These are phyloP conservation scores for Fusarium sacchari DNA, from an alignment of 2,329 filamentous ascomycete species.

Conservation along the genomic window DNA sequence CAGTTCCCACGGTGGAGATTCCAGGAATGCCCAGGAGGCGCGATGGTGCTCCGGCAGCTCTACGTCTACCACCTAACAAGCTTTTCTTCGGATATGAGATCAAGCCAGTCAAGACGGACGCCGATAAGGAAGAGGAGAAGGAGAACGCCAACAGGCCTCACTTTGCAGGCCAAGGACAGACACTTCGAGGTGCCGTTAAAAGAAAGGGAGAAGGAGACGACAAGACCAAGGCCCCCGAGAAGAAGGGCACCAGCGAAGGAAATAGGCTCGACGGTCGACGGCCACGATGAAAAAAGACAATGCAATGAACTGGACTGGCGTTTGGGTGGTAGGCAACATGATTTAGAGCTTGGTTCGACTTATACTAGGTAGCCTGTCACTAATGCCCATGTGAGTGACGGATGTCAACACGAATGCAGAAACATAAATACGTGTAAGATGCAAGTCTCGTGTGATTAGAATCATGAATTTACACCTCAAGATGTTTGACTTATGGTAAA, in stretches of 20 bases:
- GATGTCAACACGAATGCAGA: background rate
- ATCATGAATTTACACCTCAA: background rate
- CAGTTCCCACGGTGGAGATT: slow-evolving; percentile 59
- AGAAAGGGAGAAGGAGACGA: slow-evolving; percentile 70
- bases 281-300: slow-evolving; percentile 38
- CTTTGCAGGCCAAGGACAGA: slow-evolving; percentile 88
- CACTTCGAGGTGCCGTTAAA: slow-evolving; percentile 75
- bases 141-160: slow-evolving; percentile 73
- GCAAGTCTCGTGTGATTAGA: background rate
- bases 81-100: slow-evolving; percentile 97
- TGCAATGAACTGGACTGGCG: slow-evolving; percentile 30
- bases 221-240: slow-evolving; percentile 58
- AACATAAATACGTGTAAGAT: background rate
- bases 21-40: slow-evolving; percentile 52
- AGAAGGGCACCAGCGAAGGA: slow-evolving; percentile 57
- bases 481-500: background rate
- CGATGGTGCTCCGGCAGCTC: slow-evolving; percentile 84
- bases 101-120: slow-evolving; percentile 84
- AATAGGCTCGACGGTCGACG: slow-evolving; percentile 57
- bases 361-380: background rate
- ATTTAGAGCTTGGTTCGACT: slow-evolving; percentile 16
- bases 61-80: slow-evolving; percentile 87
- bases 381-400: background rate
- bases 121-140: slow-evolving; percentile 73
- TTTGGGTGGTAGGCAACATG: slow-evolving; percentile 35